Conservation (phyloP, 345 rosid species). For the Arabidopsis thaliana region TAIR10.1 NC_003071.7:15946501-15947000, state of each 20-base stretch:
- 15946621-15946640: slow-evolving; percentile 42
- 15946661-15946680: slow-evolving; percentile 53
- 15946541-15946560: slow-evolving; percentile 50
- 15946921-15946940: slow-evolving; percentile 35
- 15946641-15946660: slow-evolving; percentile 52
- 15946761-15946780: slow-evolving; percentile 50
- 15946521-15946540: slow-evolving; percentile 51
- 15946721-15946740: slow-evolving; percentile 63
- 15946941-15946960: slow-evolving; percentile 35
- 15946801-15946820: slow-evolving; percentile 30
- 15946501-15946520: slow-evolving; percentile 58
- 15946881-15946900: background rate
- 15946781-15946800: slow-evolving; percentile 38
- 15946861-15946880: slow-evolving; percentile 14
- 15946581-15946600: slow-evolving; percentile 43
- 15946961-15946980: slow-evolving; percentile 24
- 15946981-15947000: slow-evolving; percentile 27
- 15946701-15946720: slow-evolving; percentile 68
- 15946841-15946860: slow-evolving; percentile 40
- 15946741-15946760: slow-evolving; percentile 56
- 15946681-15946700: slow-evolving; percentile 55
- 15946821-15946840: slow-evolving; percentile 32
- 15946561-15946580: slow-evolving; percentile 46
- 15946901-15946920: slow-evolving; percentile 4
- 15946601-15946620: slow-evolving; percentile 43